Percentiles rank a stretch among this genome's conserved stretches.
Conservation (phyloP, 129 eudicot species). For the Flaveria robusta region DNA sequence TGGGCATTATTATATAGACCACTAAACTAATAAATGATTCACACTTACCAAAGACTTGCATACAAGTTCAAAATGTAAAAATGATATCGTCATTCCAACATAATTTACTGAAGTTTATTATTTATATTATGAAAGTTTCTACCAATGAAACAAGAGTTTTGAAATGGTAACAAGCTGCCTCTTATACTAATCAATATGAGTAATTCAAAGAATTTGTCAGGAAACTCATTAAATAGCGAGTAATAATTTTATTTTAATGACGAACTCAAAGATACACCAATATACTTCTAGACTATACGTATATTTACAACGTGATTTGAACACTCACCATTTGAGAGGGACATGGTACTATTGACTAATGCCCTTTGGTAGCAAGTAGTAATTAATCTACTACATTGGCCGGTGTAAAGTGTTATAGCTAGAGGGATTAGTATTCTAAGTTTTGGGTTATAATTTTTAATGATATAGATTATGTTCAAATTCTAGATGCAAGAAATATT, state of each 20-base stretch:
- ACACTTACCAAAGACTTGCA: constrained; percentile 20
- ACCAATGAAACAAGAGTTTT: constrained; percentile 2
- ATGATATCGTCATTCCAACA: not conserved
- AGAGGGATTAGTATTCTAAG: constrained; percentile 14
- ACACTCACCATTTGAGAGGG: too few species aligned
- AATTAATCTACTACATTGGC: constrained; percentile 31
- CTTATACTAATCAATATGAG: too few species aligned
- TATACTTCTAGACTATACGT: too few species aligned
- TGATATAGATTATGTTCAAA: constrained; percentile 9
- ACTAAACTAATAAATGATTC: constrained; percentile 3
- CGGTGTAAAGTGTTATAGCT: constrained; percentile 34
- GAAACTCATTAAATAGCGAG: not conserved
- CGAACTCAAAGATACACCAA: too few species aligned
- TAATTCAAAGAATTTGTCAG: not conserved
- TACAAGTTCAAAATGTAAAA: constrained; percentile 15
- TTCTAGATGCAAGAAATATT: not conserved
- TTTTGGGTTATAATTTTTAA: constrained; percentile 16
- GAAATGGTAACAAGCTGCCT: too few species aligned
- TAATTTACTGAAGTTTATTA: not conserved
- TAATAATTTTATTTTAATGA: too few species aligned
- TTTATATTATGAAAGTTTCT: constrained; percentile 1
- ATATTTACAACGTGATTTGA: too few species aligned
- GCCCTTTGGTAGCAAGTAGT: constrained; percentile 20
- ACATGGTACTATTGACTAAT: too few species aligned
- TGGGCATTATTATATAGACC: constrained; percentile 10